These are phyloP conservation scores for Mesostigma viride DNA, from an alignment of 139 green algal genomes.

Conservation along the genomic window DNA sequence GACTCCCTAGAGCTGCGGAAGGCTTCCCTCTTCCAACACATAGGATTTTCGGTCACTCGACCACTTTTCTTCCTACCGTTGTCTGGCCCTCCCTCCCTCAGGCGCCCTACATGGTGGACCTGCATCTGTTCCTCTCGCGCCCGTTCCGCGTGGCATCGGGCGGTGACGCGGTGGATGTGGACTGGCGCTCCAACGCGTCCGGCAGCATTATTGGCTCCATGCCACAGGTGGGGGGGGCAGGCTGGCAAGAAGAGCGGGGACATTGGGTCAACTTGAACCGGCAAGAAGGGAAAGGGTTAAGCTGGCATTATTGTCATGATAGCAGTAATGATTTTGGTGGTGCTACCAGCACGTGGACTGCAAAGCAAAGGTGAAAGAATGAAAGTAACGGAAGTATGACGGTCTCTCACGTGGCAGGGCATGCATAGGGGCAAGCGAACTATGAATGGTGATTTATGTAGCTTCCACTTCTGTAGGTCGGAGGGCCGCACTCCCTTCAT, in stretches of 20 bases:
- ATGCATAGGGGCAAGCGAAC: no score
- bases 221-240: background rate
- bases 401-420: no score
- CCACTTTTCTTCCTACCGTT: background rate
- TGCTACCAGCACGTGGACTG: background rate
- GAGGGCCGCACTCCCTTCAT: background rate
- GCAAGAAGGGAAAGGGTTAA: background rate
- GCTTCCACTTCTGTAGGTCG: no score
- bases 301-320: background rate
- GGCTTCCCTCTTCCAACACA: background rate
- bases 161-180: slow-evolving; percentile 12
- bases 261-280: background rate
- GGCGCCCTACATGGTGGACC: slow-evolving; percentile 76
- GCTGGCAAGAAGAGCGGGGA: background rate
- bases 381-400: background rate
- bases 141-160: slow-evolving; percentile 37
- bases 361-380: background rate
- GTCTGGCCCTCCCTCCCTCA: background rate
- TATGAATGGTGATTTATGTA: no score
- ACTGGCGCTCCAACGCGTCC: slow-evolving; percentile 45
- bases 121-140: slow-evolving; percentile 86
- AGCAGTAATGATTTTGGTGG: background rate
- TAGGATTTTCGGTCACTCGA: background rate
- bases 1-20: no score
- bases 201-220: slow-evolving; percentile 30